These are phyloP conservation scores for Fusarium tanahbumbuense DNA, from an alignment of 2,329 filamentous ascomycete species.

Conservation along the genomic window DNA sequence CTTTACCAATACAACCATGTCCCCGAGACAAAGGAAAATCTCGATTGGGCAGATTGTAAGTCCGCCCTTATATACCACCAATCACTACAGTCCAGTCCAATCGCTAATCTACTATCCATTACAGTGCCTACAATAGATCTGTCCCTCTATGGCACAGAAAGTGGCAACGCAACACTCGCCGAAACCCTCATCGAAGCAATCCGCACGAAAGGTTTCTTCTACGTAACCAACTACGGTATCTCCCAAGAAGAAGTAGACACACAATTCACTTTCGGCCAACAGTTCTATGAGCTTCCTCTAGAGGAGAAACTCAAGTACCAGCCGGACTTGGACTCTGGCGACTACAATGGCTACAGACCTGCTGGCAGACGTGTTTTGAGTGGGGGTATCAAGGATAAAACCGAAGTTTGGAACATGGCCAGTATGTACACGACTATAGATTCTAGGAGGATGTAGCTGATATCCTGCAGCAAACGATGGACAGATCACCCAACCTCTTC, in stretches of 20 bases:
- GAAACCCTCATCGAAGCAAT: slow-evolving; percentile 49
- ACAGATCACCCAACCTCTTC: slow-evolving; percentile 44
- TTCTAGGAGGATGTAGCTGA: not conserved
- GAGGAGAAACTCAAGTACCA: slow-evolving; percentile 70
- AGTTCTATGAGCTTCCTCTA: slow-evolving; percentile 64
- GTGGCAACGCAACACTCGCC: slow-evolving; percentile 48
- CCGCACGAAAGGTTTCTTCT: slow-evolving; percentile 50
- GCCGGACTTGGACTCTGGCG: slow-evolving; percentile 60
- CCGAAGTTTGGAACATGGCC: slow-evolving; percentile 55
- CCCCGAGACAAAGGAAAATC: slow-evolving; percentile 52
- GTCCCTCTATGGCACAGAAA: slow-evolving; percentile 48
- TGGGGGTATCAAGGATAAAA: slow-evolving; percentile 56
- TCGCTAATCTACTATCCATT: not conserved
- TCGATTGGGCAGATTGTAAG: slow-evolving; percentile 54
- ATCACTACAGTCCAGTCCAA: not conserved
- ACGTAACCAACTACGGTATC: slow-evolving; percentile 69
- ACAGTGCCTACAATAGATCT: slow-evolving; percentile 52
- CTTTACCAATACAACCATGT: slow-evolving; percentile 50
- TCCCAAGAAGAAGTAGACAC: slow-evolving; percentile 66
- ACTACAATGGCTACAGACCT: slow-evolving; percentile 68
- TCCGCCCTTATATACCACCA: too few relatives aligned
- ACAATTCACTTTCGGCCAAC: slow-evolving; percentile 69
- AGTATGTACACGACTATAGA: slow-evolving; percentile 40
- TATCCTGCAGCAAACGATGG: slow-evolving; percentile 44
- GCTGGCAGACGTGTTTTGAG: slow-evolving; percentile 53